Base-by-base conservation (phyloP, 331 rosid species). In the Malus hybrid region DNA sequence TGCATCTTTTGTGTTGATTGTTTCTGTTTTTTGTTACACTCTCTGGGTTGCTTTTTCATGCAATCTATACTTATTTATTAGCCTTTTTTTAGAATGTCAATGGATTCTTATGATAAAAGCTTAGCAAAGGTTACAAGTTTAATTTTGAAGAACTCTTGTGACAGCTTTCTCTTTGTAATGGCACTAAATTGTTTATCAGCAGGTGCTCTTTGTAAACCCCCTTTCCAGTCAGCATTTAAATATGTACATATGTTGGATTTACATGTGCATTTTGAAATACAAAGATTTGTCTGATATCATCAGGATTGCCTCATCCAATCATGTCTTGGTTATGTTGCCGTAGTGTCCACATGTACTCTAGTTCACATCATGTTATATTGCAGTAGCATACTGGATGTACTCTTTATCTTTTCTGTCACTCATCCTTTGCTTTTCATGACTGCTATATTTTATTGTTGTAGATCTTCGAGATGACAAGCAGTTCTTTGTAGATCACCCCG, bases 381-480 rank as follows among this genome's bases (percentile, higher is more conserved):
- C 66, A 28, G 32, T 76, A 42, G 15, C 36, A 22, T 20, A 76
- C 29, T 32, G 65, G 32, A 56, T 13, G 54, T 57, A 65, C 31
- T 56, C 50, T 22, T 56, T 68, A 65, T 50, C 5, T 63, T 62
- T 65, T 11, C 70, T 3, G 15, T 46, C 19, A 29, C 15, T 65
- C 1, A 59, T 54, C 19, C 66, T 5, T 16, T 32, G 16, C 42
- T 70, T 83, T 76, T 80, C 63, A 48, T 81, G 82, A 52, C 69
- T 62, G 48, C 76, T 73, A 42, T 73, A 79, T 78, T 74, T 83
- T 20, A 67, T 77, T 84, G 70, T 61, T 86, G 67, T 82, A 93
- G 98, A 93, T 86, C 97, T 93, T 78, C 91, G 96, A 48, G 98
- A 91, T 69, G 98, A 93, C 81, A 87, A 84, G 76, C 90, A 91